Conservation (phyloP, 116 monocot species). For the Papilionanthe hybrid region DNA sequence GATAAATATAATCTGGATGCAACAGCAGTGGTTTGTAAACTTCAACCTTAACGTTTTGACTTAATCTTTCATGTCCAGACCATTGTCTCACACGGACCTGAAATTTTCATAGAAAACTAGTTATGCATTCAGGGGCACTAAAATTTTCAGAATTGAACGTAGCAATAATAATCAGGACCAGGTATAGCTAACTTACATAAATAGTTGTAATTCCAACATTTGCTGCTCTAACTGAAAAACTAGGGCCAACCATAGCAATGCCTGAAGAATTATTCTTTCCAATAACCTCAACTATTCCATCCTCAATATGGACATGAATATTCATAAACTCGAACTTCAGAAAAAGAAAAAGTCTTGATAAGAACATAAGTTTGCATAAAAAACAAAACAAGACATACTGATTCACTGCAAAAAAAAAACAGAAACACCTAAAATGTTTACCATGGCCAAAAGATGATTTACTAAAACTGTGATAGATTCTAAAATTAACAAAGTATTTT, state of each 20-base stretch:
- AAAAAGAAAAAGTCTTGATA: slow-evolving; percentile 7
- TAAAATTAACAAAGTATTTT: neutral
- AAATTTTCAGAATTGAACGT: neutral
- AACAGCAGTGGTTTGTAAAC: slow-evolving; percentile 64
- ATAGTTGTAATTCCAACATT: slow-evolving; percentile 53
- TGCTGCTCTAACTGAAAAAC: slow-evolving; percentile 63
- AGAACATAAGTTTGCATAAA: neutral
- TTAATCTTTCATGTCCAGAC: slow-evolving; percentile 53
- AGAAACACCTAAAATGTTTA: neutral
- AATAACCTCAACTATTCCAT: slow-evolving; percentile 48
- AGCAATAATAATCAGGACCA: neutral
- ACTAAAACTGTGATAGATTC: neutral
- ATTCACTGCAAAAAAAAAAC: neutral
- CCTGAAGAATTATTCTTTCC: slow-evolving; percentile 27
- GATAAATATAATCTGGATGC: slow-evolving; percentile 69
- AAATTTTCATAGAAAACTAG: slow-evolving; percentile 15
- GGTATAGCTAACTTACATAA: slow-evolving; percentile 60
- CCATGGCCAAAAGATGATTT: neutral
- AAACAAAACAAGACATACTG: neutral
- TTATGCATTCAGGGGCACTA: neutral
- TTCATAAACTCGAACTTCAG: slow-evolving; percentile 75
- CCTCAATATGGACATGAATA: slow-evolving; percentile 64
- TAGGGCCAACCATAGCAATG: slow-evolving; percentile 24
- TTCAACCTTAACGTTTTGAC: slow-evolving; percentile 80
- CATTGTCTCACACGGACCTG: slow-evolving; percentile 56